Evolutionary conservation across 1,139 yeast genomes (phyloP).

Genomic region (Yamadazyma kanchanaburiensis): DNA sequence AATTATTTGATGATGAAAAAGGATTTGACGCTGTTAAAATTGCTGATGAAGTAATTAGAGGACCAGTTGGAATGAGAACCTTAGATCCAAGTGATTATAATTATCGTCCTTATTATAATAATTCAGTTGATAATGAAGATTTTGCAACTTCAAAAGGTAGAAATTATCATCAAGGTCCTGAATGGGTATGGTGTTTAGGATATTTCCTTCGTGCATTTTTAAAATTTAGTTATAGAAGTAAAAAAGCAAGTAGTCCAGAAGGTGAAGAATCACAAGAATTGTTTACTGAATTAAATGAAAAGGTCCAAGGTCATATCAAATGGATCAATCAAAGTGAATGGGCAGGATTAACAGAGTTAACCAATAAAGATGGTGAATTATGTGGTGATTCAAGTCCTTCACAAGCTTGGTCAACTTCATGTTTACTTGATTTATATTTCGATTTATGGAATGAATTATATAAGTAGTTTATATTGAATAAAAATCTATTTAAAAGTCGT

Average conservation of each 20-base stretch:
- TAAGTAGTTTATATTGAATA: constrained; percentile 3
- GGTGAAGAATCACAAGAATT: constrained; percentile 7
- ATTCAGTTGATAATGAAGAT: constrained; percentile 76
- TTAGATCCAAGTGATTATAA: constrained; percentile 90
- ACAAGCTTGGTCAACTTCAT: constrained; percentile 94
- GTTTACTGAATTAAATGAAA: constrained; percentile 40
- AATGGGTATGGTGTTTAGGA: constrained; percentile 94
- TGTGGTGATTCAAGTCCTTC: constrained; percentile 91
- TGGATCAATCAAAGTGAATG: constrained; percentile 78
- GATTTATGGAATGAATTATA: constrained; percentile 45
- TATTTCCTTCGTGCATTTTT: constrained; percentile 78
- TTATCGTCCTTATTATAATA: constrained; percentile 84
- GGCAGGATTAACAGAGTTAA: constrained; percentile 92
- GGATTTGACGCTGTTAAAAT: constrained; percentile 62
- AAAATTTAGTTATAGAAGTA: constrained; percentile 42
- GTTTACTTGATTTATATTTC: constrained; percentile 74
- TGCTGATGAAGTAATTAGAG: constrained; percentile 75
- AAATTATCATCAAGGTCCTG: constrained; percentile 98
- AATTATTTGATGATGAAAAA: constrained; percentile 60
- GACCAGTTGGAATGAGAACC: constrained; percentile 90
- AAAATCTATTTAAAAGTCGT: no score
- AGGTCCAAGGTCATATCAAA: constrained; percentile 60
- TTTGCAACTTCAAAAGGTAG: constrained; percentile 94
- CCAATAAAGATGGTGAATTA: constrained; percentile 79
- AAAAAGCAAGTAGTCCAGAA: constrained; percentile 5